A percentile compares a stretch with the other conserved stretches of the same genome.
phyloP scores from a whole-genome alignment of 352 stramenopile genomes.

The Phytophthora uliginosa region DNA sequence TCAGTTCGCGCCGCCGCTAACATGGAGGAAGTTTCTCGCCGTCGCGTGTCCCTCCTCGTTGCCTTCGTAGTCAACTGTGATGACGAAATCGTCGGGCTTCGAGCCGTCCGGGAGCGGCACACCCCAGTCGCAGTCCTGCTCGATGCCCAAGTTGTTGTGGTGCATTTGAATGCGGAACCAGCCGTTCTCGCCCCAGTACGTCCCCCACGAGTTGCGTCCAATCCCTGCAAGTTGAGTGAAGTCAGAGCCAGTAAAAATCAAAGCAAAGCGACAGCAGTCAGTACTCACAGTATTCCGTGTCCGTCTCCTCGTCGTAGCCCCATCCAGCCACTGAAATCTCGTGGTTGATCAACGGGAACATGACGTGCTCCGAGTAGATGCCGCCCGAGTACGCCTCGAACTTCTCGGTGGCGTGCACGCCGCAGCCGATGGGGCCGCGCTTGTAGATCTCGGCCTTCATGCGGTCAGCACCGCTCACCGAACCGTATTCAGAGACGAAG shows the following conservation, averaged over 20 bases:
- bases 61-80: slow-evolving; percentile 41
- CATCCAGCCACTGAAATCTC: slow-evolving; percentile 92
- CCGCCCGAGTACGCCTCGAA: slow-evolving; percentile 85
- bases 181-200: slow-evolving; percentile 94
- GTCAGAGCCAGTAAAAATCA: slow-evolving; percentile 4
- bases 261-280: neutral
- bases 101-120: slow-evolving; percentile 86
- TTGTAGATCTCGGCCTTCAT: slow-evolving; percentile 96
- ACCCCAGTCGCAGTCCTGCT: slow-evolving; percentile 91
- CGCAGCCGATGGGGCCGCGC: slow-evolving; percentile 91
- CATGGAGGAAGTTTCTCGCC: slow-evolving; percentile 28
- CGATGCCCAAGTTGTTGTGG: slow-evolving; percentile 92
- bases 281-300: slow-evolving; percentile 91
- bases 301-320: slow-evolving; percentile 87
- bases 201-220: slow-evolving; percentile 94
- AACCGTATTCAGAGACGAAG: slow-evolving; percentile 92
- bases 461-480: slow-evolving; percentile 81
- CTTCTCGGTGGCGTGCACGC: slow-evolving; percentile 88
- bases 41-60: slow-evolving; percentile 16
- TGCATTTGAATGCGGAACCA: slow-evolving; percentile 94
- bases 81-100: slow-evolving; percentile 60
- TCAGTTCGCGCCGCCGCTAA: slow-evolving; percentile 22
- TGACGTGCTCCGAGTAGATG: slow-evolving; percentile 89
- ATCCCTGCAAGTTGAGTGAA: slow-evolving; percentile 60
- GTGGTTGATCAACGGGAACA: slow-evolving; percentile 89